Evolutionary conservation across 2,329 filamentous ascomycete species (phyloP).

Genomic region (Verticillium longisporum): DNA sequence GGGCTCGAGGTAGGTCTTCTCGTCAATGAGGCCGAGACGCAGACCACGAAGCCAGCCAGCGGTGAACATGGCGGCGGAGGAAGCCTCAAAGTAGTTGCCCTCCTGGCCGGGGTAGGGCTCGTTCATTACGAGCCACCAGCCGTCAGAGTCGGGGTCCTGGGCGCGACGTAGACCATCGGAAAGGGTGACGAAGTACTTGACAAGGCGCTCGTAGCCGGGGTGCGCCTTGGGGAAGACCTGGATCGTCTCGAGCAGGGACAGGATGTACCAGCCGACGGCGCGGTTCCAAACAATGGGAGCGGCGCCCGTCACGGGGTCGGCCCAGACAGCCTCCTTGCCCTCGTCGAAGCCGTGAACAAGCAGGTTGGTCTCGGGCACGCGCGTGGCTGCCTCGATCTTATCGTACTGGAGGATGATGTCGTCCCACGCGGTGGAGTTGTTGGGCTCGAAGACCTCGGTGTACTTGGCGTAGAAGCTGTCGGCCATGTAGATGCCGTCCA

Average conservation of each 20-base stretch:
- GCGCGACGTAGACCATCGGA: conserved; percentile 31
- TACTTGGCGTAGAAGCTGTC: conserved; percentile 35
- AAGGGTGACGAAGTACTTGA: conserved; percentile 31
- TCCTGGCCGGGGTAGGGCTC: conserved; percentile 34
- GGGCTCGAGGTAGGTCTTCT: conserved; percentile 13
- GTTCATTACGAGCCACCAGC: conserved; percentile 54
- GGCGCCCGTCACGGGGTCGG: conserved; percentile 39
- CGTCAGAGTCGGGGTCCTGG: conserved; percentile 33
- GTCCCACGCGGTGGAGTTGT: conserved; percentile 33
- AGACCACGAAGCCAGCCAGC: conserved; percentile 42
- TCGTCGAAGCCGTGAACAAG: conserved; percentile 50
- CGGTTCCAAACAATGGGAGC: conserved; percentile 46
- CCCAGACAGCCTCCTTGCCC: conserved; percentile 42
- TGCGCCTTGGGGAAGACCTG: conserved; percentile 34
- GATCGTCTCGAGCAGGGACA: conserved; percentile 42
- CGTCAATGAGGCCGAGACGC: conserved; percentile 18
- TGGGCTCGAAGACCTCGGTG: conserved; percentile 27
- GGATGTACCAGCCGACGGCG: conserved; percentile 46
- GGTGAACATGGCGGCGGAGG: conserved; percentile 51
- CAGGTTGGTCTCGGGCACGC: conserved; percentile 30
- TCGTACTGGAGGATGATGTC: conserved; percentile 38
- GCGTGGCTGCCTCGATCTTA: conserved; percentile 34
- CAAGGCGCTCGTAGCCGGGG: conserved; percentile 25
- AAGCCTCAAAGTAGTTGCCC: conserved; percentile 56
- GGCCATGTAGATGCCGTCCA: conserved; percentile 48